Conservation (phyloP, 176 grass and related monocot species). For the Rhynchospora breviuscula region DNA sequence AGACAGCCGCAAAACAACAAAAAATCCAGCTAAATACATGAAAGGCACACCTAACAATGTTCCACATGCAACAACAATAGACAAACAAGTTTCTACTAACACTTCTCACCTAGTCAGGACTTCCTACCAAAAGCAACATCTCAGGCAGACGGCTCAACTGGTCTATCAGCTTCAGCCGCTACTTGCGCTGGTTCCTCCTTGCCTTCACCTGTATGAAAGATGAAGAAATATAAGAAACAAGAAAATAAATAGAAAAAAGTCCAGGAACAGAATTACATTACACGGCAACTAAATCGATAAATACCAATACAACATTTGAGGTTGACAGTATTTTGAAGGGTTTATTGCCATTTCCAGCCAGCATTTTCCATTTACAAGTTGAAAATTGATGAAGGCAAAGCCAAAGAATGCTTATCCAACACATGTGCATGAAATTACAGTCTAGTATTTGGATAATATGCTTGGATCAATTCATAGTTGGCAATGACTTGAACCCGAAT, state of each 20-base stretch:
- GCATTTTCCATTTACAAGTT: constrained; percentile 1
- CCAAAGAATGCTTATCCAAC: background rate
- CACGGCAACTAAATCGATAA: background rate
- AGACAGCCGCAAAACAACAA: background rate
- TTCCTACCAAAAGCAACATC: background rate
- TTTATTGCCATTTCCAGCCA: background rate
- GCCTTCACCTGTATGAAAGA: background rate
- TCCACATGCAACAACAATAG: background rate
- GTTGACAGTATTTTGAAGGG: background rate
- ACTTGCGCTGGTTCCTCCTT: background rate
- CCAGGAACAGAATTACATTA: background rate
- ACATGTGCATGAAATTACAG: background rate
- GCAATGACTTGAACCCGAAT: background rate
- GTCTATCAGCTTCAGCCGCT: background rate
- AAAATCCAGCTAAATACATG: background rate
- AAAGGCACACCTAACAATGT: background rate
- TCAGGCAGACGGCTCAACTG: constrained; percentile 4
- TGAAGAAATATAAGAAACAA: background rate
- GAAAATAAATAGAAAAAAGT: background rate
- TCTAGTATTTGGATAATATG: background rate
- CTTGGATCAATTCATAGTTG: background rate
- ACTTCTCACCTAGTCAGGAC: background rate
- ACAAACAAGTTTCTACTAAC: background rate
- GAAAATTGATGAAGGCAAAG: background rate
- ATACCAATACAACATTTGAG: background rate